Evolutionary conservation across 2,329 filamentous ascomycete genomes (phyloP).

Genomic region (Aspergillus luchuensis): DNA sequence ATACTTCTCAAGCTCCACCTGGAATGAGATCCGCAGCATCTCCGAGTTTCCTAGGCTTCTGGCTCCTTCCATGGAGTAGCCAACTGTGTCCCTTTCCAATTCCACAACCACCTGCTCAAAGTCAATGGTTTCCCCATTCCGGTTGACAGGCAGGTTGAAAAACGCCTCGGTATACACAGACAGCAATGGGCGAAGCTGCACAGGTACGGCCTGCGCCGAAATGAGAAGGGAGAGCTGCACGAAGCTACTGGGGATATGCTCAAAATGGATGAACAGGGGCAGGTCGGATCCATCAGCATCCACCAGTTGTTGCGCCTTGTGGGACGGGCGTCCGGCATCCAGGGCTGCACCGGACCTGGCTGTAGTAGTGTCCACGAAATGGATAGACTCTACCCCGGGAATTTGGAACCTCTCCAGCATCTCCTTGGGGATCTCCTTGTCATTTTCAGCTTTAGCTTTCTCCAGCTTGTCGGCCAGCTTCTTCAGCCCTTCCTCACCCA

Average conservation of each 20-base stretch:
- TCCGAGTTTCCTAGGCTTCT: conserved; percentile 74
- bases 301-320: conserved; percentile 72
- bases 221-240: conserved; percentile 81
- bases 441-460: conserved; percentile 82
- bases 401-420: conserved; percentile 81
- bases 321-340: conserved; percentile 66
- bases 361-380: conserved; percentile 87
- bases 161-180: conserved; percentile 87
- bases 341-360: conserved; percentile 79
- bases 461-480: conserved; percentile 75
- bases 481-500: conserved; percentile 81
- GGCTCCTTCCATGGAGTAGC: conserved; percentile 72
- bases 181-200: conserved; percentile 81
- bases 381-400: conserved; percentile 84
- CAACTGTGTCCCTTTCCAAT: conserved; percentile 87
- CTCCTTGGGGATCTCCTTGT: conserved; percentile 77
- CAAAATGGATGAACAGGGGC: conserved; percentile 95
- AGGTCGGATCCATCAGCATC: conserved; percentile 65
- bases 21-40: conserved; percentile 77
- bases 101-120: conserved; percentile 93
- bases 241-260: conserved; percentile 91
- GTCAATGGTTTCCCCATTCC: conserved; percentile 72
- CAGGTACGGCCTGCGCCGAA: conserved; percentile 73
- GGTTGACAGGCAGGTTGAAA: conserved; percentile 85
- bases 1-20: conserved; percentile 88